Percentiles rank a stretch among this genome's conserved stretches.
phyloP scores from a whole-genome alignment of 257 asterid genomes.

The Nicotiana paniculata region DNA sequence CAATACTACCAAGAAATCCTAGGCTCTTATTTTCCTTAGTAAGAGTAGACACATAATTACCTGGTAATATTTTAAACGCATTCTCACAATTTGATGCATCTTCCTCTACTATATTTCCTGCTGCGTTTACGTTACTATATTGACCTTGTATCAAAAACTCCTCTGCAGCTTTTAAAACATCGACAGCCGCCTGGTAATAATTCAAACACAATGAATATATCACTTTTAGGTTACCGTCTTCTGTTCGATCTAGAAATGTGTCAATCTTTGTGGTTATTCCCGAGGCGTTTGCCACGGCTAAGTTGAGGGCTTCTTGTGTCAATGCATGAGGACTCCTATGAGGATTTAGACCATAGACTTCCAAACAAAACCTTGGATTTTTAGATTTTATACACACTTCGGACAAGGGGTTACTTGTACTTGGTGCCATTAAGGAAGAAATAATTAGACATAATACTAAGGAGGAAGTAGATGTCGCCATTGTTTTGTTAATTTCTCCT shows the following conservation, averaged over 20 bases:
- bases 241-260: not conserved
- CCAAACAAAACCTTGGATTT: not conserved
- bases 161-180: not conserved
- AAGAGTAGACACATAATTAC: not conserved
- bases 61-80: not conserved
- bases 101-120: not conserved
- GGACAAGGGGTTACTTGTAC: not conserved
- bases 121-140: not conserved
- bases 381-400: not conserved
- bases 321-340: not conserved
- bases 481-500: not conserved
- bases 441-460: not conserved
- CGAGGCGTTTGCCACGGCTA: not conserved
- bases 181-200: not conserved
- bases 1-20: not conserved
- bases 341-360: not conserved
- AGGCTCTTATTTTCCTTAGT: not conserved
- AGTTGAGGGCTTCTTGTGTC: not conserved
- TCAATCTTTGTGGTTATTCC: not conserved
- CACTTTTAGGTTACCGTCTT: not conserved
- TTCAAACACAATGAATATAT: not conserved
- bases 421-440: not conserved
- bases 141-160: not conserved
- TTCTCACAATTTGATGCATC: not conserved
- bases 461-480: not conserved